Base-by-base conservation (phyloP, 108 stramenopile species). In the Pseudonitzschia multiseries region DNA sequence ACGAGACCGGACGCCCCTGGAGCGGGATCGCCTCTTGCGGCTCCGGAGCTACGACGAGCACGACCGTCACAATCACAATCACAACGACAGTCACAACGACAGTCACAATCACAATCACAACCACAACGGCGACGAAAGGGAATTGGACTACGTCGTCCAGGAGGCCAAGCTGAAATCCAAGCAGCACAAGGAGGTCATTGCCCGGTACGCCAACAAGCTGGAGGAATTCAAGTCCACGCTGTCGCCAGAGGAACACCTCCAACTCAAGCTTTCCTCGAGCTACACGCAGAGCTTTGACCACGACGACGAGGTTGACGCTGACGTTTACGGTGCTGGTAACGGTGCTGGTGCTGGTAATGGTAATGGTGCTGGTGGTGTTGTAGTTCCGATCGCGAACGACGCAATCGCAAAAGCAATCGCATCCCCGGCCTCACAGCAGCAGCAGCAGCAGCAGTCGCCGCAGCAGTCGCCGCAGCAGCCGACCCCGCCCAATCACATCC, bases 141-240 rank as follows among this genome's bases (percentile, higher is more conserved):
- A 40, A 57, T 36, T 6, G 66, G 17, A 28, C 22, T 61, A 69
- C 44, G 70, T 57, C 2, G 52, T 63, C 22, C 71, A 74, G 68
- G 69, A 70, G 32, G 71, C 72, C 29, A 74, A 79, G 52, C 28
- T 70, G 14, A 79, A 70, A 42, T 68, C 77, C 10, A 72, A 71
- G 57, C 75, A 81, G 73, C 74, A 78, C 24, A 78, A 85, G 68
- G 84, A 85, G 50, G 80, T 78, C 56, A 85, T 85, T 78, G 84
- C 84, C 6, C 41, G 71, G 52, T 85, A 85, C 71, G 78, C 84
- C 24, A 78, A 68, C 6, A 66, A 75, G 27, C 48, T 85, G 65
- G 70, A 78, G 21, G 84, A 81, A 69, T 73, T 84, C 42, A 84
- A 84, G 32, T 68, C 53, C 21, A 32, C 68, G 17, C 41, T 73